Percentiles rank a stretch among this genome's conserved stretches.
phyloP scores from a whole-genome alignment of 495 filamentous ascomycete genomes.

The Oleoguttula mirabilis region DNA sequence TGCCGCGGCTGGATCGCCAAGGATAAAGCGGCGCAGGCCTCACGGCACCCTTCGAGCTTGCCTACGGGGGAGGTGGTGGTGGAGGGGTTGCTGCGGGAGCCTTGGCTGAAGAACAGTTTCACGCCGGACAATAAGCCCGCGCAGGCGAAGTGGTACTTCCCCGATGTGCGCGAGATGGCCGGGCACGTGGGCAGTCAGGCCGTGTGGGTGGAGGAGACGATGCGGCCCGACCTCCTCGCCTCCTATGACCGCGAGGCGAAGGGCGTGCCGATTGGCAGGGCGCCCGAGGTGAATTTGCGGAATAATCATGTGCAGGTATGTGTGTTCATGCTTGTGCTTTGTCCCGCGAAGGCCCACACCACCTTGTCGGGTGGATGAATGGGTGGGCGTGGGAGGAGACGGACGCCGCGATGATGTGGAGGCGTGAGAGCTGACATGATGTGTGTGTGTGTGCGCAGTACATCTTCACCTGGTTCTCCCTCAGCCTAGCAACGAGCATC shows the following conservation, averaged over 20 bases:
- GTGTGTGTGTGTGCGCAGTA: constrained; percentile 66
- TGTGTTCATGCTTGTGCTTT: background rate
- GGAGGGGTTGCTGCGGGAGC: constrained; percentile 73
- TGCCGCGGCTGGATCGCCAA: constrained; percentile 84
- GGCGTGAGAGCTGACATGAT: constrained; percentile 27
- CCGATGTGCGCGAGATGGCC: constrained; percentile 92
- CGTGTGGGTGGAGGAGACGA: constrained; percentile 93
- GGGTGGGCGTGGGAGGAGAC: too few species aligned
- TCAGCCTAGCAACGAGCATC: constrained; percentile 72
- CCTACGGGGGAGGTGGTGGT: constrained; percentile 57
- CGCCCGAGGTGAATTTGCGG: constrained; percentile 80
- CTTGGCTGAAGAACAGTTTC: constrained; percentile 95
- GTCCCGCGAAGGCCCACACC: too few species aligned
- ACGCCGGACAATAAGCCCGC: constrained; percentile 82
- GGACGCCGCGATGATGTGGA: too few species aligned
- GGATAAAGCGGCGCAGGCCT: constrained; percentile 50
- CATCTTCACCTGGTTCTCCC: constrained; percentile 95
- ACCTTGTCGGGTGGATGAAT: too few species aligned
- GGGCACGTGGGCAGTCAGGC: constrained; percentile 66
- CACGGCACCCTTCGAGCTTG: constrained; percentile 44
- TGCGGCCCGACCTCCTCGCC: constrained; percentile 68
- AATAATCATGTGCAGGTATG: constrained; percentile 70
- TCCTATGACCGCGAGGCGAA: constrained; percentile 56
- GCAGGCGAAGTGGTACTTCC: constrained; percentile 80
- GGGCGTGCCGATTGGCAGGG: constrained; percentile 86